Conservation (phyloP, 768 basidiomycete genomes). For the Termitomyces bulborhizus region DNA sequence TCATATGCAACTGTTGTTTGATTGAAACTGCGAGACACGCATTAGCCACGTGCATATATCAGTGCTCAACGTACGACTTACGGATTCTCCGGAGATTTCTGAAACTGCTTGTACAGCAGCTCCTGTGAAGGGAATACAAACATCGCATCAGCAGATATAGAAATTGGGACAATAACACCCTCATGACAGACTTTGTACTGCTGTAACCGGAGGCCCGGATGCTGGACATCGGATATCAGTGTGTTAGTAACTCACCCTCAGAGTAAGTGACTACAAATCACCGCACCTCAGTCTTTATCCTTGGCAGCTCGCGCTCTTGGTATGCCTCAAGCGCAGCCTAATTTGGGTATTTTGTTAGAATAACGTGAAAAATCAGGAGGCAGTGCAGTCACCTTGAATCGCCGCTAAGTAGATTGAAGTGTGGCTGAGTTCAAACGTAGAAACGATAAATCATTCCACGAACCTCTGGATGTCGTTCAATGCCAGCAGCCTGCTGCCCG, state of each 20-base stretch:
- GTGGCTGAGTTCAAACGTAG: conserved; percentile 6
- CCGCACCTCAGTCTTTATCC: conserved; percentile 64
- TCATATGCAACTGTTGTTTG: conserved; percentile 76
- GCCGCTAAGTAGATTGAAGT: conserved; percentile 45
- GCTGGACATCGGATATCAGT: conserved; percentile 34
- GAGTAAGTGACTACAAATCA: not conserved
- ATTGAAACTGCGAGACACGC: conserved; percentile 58
- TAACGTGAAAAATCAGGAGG: conserved; percentile 1
- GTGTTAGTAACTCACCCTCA: not conserved
- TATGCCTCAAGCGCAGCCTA: conserved; percentile 90
- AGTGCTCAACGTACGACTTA: conserved; percentile 28
- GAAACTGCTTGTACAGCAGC: conserved; percentile 88
- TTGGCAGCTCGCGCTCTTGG: conserved; percentile 80
- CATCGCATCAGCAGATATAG: conserved; percentile 2
- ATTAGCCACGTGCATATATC: not conserved
- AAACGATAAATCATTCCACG: not conserved
- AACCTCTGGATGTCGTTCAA: conserved; percentile 93
- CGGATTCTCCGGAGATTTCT: conserved; percentile 96
- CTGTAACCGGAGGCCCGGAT: conserved; percentile 84
- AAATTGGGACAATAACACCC: not conserved
- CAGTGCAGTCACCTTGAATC: conserved; percentile 63
- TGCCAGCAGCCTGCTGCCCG: conserved; percentile 77
- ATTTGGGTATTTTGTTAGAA: conserved; percentile 3
- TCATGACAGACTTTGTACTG: conserved; percentile 65
- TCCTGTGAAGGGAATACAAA: conserved; percentile 43